Conservation (phyloP, 2,329 filamentous ascomycete species). For the Penicillium capsulatum region DNA sequence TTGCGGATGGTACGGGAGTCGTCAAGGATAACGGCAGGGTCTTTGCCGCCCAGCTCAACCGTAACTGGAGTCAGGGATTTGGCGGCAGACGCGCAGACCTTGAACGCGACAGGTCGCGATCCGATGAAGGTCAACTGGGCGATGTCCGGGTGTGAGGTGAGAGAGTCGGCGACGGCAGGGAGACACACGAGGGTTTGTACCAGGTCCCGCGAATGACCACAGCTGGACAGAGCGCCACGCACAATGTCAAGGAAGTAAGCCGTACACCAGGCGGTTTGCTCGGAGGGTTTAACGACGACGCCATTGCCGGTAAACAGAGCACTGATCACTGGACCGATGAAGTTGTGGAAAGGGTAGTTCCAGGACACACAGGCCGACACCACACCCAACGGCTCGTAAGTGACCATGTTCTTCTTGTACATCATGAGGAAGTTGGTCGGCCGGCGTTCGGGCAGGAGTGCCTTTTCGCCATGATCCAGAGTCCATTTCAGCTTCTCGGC, state of each 20-base stretch:
- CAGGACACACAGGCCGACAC: conserved; percentile 90
- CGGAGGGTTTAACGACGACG: conserved; percentile 88
- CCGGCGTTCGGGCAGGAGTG: conserved; percentile 65
- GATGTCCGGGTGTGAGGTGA: conserved; percentile 81
- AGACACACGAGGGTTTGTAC: conserved; percentile 85
- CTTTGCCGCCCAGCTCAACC: conserved; percentile 91
- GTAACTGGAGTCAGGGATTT: conserved; percentile 81
- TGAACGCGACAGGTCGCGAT: conserved; percentile 77
- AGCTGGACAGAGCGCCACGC: conserved; percentile 71
- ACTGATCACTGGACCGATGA: conserved; percentile 85
- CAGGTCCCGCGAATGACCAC: conserved; percentile 75
- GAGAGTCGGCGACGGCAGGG: conserved; percentile 71
- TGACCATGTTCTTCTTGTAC: conserved; percentile 88
- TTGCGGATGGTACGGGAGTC: conserved; percentile 57
- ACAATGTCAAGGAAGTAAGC: conserved; percentile 76
- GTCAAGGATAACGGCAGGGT: conserved; percentile 84
- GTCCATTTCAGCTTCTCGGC: conserved; percentile 94
- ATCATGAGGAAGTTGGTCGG: conserved; percentile 90
- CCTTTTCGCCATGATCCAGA: conserved; percentile 80
- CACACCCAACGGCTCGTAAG: conserved; percentile 88
- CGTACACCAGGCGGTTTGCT: conserved; percentile 92
- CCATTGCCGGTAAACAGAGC: conserved; percentile 87
- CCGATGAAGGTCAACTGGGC: conserved; percentile 95
- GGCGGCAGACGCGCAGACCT: conserved; percentile 81
- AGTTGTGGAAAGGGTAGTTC: conserved; percentile 97